Base-by-base conservation (phyloP, 805 yeast genomes). In the Pichia nakasei region DNA sequence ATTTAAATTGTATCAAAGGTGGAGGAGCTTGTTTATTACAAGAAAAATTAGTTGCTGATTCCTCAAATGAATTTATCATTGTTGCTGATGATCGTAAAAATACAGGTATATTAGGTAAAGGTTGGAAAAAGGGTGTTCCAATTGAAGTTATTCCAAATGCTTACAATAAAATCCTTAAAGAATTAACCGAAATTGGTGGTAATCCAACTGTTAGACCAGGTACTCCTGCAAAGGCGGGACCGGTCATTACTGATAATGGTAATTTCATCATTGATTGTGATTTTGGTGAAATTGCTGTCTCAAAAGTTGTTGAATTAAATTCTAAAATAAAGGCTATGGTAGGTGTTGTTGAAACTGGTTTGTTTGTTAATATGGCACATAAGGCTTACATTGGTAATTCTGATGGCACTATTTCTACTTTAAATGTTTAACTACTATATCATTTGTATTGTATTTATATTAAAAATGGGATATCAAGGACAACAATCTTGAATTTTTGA, bases 1-100 rank as follows among this genome's bases (percentile, higher is more conserved):
- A 72, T 19, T 71, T 93, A 54, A 85, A 88, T 59, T 80, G 89
- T 56, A 93, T 93, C 61, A 93, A 93, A 66, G 99, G 99, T 52
- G 99, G 99, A 39, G 99, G 99, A 35, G 99, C 97, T 2, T 93
- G 99, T 64, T 70, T 88, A 50, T 82, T 93, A 67, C 98, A 91
- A 67, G 99, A 93, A 63, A 93, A 93, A 66, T 72, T 93, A 43
- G 96, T 93, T 13, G 96, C 96, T 17, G 73, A 77, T 45, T 78
- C 86, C 48, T 79, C 96, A 3, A 68, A 75, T 46, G 75, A 74
- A 54, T 88, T 91, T 58, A 70, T 93, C 22, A 73, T 91, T 19
- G 97, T 93, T 41, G 98, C 97, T 2, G 98, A 93, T 64, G 82
- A 78, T 60, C 73, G 96, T 58, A 93, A 93, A 67, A 81, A 78